A percentile compares a stretch with the other conserved stretches of the same genome.
Conservation (phyloP, 2,329 filamentous ascomycete genomes). For the Fusarium multiceps region DNA sequence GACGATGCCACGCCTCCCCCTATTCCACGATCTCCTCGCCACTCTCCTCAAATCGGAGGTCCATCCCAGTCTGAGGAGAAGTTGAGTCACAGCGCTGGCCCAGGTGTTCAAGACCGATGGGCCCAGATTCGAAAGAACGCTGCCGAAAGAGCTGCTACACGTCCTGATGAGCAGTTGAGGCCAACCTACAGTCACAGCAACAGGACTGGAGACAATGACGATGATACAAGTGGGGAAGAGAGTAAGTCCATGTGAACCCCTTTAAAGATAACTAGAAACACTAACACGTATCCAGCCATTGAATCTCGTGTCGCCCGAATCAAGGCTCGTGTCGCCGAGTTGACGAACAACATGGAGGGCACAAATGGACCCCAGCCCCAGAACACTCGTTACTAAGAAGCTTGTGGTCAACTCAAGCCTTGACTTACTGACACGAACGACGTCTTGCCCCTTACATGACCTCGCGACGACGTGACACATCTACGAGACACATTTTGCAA, state of each 20-base stretch:
- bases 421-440: conserved; percentile 9
- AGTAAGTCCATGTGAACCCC: conserved; percentile 68
- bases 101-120: conserved; percentile 79
- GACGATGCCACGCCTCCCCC: conserved; percentile 65
- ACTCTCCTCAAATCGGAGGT: conserved; percentile 43
- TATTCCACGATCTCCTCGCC: conserved; percentile 57
- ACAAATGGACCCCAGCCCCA: conserved; percentile 51
- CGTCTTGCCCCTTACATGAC: conserved; percentile 30
- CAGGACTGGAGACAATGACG: conserved; percentile 73
- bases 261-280: not conserved
- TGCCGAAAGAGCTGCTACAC: conserved; percentile 77
- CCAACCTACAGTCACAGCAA: conserved; percentile 68
- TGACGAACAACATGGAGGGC: conserved; percentile 86
- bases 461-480: conserved; percentile 33
- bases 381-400: conserved; percentile 35
- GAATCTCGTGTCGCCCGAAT: conserved; percentile 97
- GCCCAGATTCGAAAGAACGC: conserved; percentile 96
- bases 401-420: not conserved
- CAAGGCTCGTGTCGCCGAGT: conserved; percentile 94
- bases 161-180: conserved; percentile 72
- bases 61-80: conserved; percentile 49
- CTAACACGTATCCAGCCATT: conserved; percentile 72
- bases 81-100: conserved; percentile 50
- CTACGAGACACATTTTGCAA: conserved; percentile 40
- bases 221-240: conserved; percentile 95